Base-by-base conservation (phyloP, 176 grass and related monocot genomes). In the Eremochloa ophiuroides region DNA sequence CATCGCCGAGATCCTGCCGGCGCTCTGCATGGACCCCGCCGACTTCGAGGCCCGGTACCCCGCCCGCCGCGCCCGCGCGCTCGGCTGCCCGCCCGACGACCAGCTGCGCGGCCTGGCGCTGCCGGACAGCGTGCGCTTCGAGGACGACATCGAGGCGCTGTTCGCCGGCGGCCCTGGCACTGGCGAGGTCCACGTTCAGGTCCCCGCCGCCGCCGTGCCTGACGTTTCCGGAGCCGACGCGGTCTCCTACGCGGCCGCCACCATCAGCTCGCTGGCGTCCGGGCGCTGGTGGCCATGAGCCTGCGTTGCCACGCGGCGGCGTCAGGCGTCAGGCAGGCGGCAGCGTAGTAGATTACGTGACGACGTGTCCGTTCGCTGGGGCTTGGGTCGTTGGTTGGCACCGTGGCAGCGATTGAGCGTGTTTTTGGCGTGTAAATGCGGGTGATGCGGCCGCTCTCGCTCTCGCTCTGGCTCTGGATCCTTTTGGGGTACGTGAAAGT, bases 21-120 rank as follows among this genome's bases (percentile, higher is more conserved):
- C 73, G 65, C 66, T 89, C 6, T 38, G 88, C 78, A 72, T 89
- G 66, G 88, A 86, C 78, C 83, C 30, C 35, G 46, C 78, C 59
- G 88, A 82, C 66, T 89, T 89, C 78, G 77, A 88, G 35, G 85
- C 71, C 66, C 20, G 51, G 84, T 83, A 89, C 80, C 76, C 87
- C 8, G 39, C 87, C 56, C 83, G 84, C 51, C 73, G 34, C 60
- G 20, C 55, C 38, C 16, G 27, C 50, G 16, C 43, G 29, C 42
- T 29, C 22, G n/a, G 15, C 8, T 80, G 69, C 62, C 53, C 50
- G 10, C 1, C 26, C 14, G 69, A 53, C 28, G 7, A 9, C 44
- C 11, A 66, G 33, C 69, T 71, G 26, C 69, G 30, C 75, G 86
- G 74, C 29, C 28, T 89, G 56, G 58, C 39, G 63, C 67, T 93